Conservation (phyloP, 2,329 filamentous ascomycete genomes). For the Trichoderma arundinaceum region DNA sequence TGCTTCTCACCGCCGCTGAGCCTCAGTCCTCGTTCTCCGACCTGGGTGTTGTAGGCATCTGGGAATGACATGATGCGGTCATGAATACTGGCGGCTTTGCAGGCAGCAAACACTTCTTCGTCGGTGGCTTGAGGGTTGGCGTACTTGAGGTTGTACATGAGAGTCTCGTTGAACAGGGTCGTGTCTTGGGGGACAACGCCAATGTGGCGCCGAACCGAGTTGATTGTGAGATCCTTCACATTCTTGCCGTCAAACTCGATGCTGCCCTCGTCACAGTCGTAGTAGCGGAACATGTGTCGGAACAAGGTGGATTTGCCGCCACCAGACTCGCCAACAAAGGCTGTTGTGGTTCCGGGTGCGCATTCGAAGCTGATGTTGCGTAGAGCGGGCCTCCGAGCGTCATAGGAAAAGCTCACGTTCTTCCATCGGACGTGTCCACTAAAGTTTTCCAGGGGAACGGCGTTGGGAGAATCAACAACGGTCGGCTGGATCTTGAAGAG, state of each 20-base stretch:
- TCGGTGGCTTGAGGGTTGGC: conserved; percentile 81
- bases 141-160: conserved; percentile 95
- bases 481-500: conserved; percentile 96
- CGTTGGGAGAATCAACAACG: conserved; percentile 77
- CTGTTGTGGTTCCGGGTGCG: conserved; percentile 87
- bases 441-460: conserved; percentile 68
- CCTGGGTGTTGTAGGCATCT: conserved; percentile 85
- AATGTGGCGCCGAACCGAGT: conserved; percentile 89
- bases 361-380: conserved; percentile 85
- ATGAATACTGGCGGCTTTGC: conserved; percentile 86
- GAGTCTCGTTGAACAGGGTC: conserved; percentile 88
- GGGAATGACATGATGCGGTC: conserved; percentile 90
- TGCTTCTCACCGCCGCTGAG: conserved; percentile 93
- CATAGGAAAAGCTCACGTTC: conserved; percentile 89
- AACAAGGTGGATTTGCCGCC: conserved; percentile 98
- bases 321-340: conserved; percentile 94
- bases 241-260: conserved; percentile 86
- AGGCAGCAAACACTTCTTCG: conserved; percentile 81
- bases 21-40: conserved; percentile 85
- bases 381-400: conserved; percentile 82
- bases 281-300: conserved; percentile 94
- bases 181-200: conserved; percentile 98
- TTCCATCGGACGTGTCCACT: conserved; percentile 85
- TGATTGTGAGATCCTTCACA: conserved; percentile 85
- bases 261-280: conserved; percentile 79